Evolutionary conservation across 352 stramenopile species (phyloP).

Genomic region (Phytopythium montanum): DNA sequence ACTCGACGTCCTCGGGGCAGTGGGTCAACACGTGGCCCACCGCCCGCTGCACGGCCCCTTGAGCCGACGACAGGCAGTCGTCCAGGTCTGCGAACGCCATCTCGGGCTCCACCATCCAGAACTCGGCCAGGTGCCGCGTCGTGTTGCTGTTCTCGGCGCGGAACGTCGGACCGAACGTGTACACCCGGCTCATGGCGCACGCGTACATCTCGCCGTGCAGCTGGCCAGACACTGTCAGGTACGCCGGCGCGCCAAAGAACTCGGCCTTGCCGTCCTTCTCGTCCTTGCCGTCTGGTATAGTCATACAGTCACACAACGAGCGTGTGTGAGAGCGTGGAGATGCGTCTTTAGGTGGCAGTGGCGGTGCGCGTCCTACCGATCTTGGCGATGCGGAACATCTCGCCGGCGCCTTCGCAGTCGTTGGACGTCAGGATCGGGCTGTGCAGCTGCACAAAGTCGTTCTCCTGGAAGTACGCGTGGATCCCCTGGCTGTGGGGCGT

Average conservation of each 20-base stretch:
- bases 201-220: constrained; percentile 97
- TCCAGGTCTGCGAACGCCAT: constrained; percentile 79
- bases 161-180: constrained; percentile 99
- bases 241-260: constrained; percentile 94
- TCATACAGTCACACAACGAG: background rate
- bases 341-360: background rate
- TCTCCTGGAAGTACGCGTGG: constrained; percentile 72
- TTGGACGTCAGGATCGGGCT: constrained; percentile 97
- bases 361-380: constrained; percentile 31
- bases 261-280: constrained; percentile 80
- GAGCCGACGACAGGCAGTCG: constrained; percentile 93
- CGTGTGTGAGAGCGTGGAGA: constrained; percentile 6
- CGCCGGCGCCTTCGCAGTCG: constrained; percentile 97
- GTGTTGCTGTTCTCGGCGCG: constrained; percentile 99
- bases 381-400: constrained; percentile 95
- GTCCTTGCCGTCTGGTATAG: too few relatives aligned
- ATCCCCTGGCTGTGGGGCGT: constrained; percentile 43
- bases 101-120: constrained; percentile 98
- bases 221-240: constrained; percentile 90
- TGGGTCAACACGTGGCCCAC: constrained; percentile 81
- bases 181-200: constrained; percentile 96
- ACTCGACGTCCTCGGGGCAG: constrained; percentile 90
- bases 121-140: constrained; percentile 95
- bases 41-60: constrained; percentile 90
- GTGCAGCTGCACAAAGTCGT: constrained; percentile 76